Evolutionary conservation across 2,329 filamentous ascomycete genomes (phyloP).

Genomic region (Fusarium palustre): DNA sequence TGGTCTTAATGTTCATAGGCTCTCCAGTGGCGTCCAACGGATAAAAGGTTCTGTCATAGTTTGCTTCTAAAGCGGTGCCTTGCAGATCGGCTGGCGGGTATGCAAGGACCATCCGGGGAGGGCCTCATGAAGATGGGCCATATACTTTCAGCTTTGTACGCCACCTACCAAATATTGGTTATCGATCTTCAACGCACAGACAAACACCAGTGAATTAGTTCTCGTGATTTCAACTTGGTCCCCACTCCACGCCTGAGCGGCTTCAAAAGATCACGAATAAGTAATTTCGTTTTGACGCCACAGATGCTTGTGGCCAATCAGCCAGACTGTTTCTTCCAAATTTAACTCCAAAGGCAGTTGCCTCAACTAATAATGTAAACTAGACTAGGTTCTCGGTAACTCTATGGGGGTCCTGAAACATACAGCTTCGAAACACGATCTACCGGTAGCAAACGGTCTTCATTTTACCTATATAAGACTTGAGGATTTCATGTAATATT

Average conservation of each 20-base stretch:
- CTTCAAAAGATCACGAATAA: background rate
- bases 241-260: background rate
- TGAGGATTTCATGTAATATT: background rate
- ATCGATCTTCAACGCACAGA: background rate
- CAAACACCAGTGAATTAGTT: background rate
- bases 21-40: background rate
- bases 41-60: background rate
- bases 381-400: background rate
- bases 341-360: background rate
- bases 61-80: slow-evolving; percentile 1
- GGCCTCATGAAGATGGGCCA: background rate
- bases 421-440: background rate
- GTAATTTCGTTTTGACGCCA: background rate
- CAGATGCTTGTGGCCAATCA: background rate
- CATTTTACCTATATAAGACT: background rate
- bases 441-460: background rate
- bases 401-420: background rate
- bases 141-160: background rate
- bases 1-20: background rate
- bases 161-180: background rate
- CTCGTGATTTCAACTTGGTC: background rate
- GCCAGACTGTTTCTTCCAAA: background rate
- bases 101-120: background rate
- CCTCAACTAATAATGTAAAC: background rate
- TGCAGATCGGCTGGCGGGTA: background rate